Conservation (phyloP, 2,329 filamentous ascomycete species). For the Sporothrix humicola region DNA sequence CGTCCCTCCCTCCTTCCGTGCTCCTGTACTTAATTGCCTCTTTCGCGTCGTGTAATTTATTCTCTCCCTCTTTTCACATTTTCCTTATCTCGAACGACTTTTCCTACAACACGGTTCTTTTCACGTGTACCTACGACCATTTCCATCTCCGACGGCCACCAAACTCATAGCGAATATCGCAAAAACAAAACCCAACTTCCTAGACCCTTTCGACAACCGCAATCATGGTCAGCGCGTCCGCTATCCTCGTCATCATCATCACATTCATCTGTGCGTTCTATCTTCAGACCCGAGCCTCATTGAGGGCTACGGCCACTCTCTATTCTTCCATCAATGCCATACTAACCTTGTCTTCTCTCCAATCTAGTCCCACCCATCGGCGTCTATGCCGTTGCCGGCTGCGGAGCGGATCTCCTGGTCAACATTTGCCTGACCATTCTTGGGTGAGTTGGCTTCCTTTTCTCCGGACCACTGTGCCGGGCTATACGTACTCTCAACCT, state of each 20-base stretch:
- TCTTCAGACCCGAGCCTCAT: neutral
- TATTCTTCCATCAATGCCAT: neutral
- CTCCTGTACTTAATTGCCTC: slow-evolving; percentile 7
- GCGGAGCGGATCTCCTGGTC: slow-evolving; percentile 67
- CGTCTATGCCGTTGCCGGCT: slow-evolving; percentile 68
- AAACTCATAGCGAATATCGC: neutral
- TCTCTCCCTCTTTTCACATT: neutral
- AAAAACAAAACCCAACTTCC: slow-evolving; percentile 3
- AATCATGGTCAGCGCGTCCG: slow-evolving; percentile 57
- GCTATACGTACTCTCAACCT: neutral
- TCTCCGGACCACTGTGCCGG: neutral
- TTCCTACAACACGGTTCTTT: neutral
- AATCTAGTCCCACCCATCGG: slow-evolving; percentile 68
- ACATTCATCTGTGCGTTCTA: slow-evolving; percentile 57
- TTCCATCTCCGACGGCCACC: neutral
- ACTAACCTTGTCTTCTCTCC: neutral
- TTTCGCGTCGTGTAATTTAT: slow-evolving; percentile 3
- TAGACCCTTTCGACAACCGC: neutral
- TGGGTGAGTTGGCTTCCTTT: slow-evolving; percentile 52
- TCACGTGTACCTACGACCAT: neutral
- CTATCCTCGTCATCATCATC: slow-evolving; percentile 57
- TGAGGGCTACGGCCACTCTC: neutral
- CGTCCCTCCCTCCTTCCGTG: neutral
- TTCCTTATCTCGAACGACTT: neutral
- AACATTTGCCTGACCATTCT: slow-evolving; percentile 71